Conservation (phyloP, 345 rosid species). For the Heritiera littoralis region DNA sequence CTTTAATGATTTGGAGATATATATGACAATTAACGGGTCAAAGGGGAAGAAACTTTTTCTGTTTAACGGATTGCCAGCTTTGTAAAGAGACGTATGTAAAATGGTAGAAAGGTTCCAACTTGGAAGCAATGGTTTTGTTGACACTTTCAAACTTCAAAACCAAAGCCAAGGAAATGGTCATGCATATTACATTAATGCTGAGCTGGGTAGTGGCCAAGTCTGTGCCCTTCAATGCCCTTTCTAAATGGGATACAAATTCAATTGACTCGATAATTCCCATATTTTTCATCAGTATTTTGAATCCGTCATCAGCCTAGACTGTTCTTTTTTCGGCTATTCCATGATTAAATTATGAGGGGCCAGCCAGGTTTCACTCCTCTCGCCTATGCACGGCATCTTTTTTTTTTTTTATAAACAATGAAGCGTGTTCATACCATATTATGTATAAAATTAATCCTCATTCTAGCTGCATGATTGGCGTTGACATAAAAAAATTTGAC, state of each 20-base stretch:
- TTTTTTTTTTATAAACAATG: too few species aligned
- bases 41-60: background rate
- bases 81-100: background rate
- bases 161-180: background rate
- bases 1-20: too few species aligned
- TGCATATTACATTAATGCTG: background rate
- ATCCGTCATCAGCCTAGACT: background rate
- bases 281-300: background rate
- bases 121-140: background rate
- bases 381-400: too few species aligned
- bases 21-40: background rate
- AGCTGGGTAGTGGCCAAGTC: too few species aligned
- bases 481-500: too few species aligned
- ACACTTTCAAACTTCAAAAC: background rate
- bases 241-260: background rate
- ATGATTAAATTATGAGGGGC: too few species aligned
- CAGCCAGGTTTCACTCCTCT: too few species aligned
- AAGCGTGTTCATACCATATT: too few species aligned
- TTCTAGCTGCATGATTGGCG: too few species aligned
- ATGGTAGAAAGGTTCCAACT: too few species aligned
- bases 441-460: too few species aligned
- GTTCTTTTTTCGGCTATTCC: background rate
- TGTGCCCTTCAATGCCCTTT: too few species aligned
- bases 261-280: background rate
- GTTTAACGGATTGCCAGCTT: background rate